These are phyloP conservation scores for Candida stauntonica DNA, from an alignment of 805 yeast genomes.

Conservation along the genomic window DNA sequence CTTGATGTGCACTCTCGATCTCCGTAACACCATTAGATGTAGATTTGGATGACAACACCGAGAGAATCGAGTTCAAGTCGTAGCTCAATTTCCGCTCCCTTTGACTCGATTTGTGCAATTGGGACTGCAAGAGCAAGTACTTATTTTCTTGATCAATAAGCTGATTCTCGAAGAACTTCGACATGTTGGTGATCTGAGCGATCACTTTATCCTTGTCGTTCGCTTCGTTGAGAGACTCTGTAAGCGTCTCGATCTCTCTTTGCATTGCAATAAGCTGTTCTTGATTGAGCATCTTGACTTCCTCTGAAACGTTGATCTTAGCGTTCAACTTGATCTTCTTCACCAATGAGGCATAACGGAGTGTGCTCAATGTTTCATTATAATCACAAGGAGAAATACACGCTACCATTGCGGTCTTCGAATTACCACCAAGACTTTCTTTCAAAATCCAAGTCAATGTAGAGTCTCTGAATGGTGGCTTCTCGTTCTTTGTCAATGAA, in stretches of 20 bases:
- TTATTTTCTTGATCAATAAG: conserved; percentile 27
- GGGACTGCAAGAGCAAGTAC: conserved; percentile 17
- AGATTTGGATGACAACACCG: not conserved
- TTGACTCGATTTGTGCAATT: conserved; percentile 7
- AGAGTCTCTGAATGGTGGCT: conserved; percentile 53
- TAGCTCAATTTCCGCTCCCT: not conserved
- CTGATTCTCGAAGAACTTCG: conserved; percentile 26
- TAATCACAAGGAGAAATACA: conserved; percentile 77
- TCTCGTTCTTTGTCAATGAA: conserved; percentile 38
- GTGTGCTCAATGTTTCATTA: conserved; percentile 72
- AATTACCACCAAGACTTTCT: conserved; percentile 77
- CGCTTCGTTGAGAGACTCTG: conserved; percentile 16
- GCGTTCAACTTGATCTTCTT: conserved; percentile 66
- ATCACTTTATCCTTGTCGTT: conserved; percentile 22
- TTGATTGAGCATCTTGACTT: conserved; percentile 9
- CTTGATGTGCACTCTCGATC: conserved; percentile 1
- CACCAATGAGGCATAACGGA: conserved; percentile 75
- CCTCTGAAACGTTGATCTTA: conserved; percentile 34
- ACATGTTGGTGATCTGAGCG: conserved; percentile 21
- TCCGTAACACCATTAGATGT: not conserved
- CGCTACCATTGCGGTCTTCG: conserved; percentile 86
- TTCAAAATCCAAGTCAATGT: conserved; percentile 68
- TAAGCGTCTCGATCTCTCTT: conserved; percentile 18
- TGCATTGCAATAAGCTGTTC: conserved; percentile 17
- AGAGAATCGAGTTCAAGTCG: conserved; percentile 7